These are phyloP conservation scores for Aspergillus olivimuriae DNA, from an alignment of 495 filamentous ascomycete species.

Conservation along the genomic window DNA sequence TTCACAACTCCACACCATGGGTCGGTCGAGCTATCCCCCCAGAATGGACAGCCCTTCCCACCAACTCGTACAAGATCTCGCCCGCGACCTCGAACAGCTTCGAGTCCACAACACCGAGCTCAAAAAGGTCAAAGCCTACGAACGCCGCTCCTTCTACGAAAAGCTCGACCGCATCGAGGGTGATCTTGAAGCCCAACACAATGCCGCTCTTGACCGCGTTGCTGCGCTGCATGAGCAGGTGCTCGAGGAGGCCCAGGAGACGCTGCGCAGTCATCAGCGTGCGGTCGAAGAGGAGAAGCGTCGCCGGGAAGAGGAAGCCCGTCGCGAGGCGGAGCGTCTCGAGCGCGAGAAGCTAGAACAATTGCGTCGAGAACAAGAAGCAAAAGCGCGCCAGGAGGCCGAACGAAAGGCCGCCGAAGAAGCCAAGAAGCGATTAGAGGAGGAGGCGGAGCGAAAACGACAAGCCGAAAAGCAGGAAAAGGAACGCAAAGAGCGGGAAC, in stretches of 20 bases:
- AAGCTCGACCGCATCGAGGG: conserved; percentile 40
- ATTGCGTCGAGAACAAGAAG: conserved; percentile 28
- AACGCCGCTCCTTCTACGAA: conserved; percentile 39
- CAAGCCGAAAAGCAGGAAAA: conserved; percentile 41
- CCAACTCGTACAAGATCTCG: conserved; percentile 44
- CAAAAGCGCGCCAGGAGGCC: conserved; percentile 36
- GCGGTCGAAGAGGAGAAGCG: conserved; percentile 31
- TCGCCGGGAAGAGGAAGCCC: conserved; percentile 29
- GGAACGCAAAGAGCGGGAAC: conserved; percentile 43
- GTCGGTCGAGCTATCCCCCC: conserved; percentile 18
- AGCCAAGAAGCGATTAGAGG: conserved; percentile 28
- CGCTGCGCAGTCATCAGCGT: conserved; percentile 26
- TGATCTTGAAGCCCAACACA: conserved; percentile 43
- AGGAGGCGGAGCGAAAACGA: conserved; percentile 36
- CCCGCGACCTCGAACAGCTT: conserved; percentile 33
- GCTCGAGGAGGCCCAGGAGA: conserved; percentile 50
- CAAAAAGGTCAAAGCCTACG: conserved; percentile 38
- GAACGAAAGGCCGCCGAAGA: conserved; percentile 39
- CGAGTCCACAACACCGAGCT: conserved; percentile 33
- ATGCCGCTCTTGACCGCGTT: conserved; percentile 55
- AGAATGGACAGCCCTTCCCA: conserved; percentile 41
- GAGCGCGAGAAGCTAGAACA: conserved; percentile 35
- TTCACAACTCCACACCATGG: conserved; percentile 17
- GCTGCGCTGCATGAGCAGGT: conserved; percentile 57
- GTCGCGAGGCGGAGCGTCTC: conserved; percentile 30